A percentile compares a stretch with the other conserved stretches of the same genome.
These are phyloP conservation scores for Schizosaccharomyces lindneri DNA, from an alignment of 805 yeast species.

Conservation along the genomic window DNA sequence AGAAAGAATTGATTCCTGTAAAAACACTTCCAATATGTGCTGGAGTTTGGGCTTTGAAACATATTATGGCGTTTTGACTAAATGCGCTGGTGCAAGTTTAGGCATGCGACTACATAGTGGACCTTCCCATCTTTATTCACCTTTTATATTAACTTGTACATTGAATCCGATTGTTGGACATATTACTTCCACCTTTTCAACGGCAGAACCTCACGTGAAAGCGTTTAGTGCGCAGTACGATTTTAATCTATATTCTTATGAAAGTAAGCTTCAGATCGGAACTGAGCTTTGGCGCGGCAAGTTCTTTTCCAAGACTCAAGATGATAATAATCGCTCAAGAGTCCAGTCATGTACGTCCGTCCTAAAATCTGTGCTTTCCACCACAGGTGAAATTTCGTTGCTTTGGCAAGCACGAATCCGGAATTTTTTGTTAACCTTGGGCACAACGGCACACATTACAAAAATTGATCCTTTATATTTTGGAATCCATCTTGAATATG, in stretches of 20 bases:
- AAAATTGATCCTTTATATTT: not conserved
- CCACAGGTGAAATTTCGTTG: not conserved
- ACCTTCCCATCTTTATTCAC: constrained; percentile 68
- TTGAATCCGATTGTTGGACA: constrained; percentile 80
- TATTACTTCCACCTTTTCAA: constrained; percentile 64
- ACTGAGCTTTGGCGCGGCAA: constrained; percentile 39
- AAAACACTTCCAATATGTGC: constrained; percentile 2
- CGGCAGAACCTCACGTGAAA: constrained; percentile 39
- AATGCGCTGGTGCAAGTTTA: constrained; percentile 74
- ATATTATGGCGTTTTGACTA: constrained; percentile 63
- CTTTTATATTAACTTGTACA: constrained; percentile 65
- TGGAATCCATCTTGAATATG: constrained; percentile 16
- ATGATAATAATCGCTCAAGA: not conserved
- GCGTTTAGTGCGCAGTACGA: constrained; percentile 67
- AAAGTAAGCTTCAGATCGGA: constrained; percentile 66
- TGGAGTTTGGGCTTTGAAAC: constrained; percentile 64
- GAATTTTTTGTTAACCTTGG: not conserved
- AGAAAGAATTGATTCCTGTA: not conserved
- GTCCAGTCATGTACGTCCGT: not conserved
- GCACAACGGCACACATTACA: not conserved
- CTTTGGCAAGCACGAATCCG: constrained; percentile 4
- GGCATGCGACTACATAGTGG: constrained; percentile 68
- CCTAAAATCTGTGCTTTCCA: constrained; percentile 13
- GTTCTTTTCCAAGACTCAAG: too few relatives aligned
- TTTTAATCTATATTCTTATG: constrained; percentile 74